Percentiles rank a stretch among this genome's conserved stretches.
These are phyloP conservation scores for Ganoderma meredithae DNA, from an alignment of 1,284 basidiomycete species.

Conservation along the genomic window DNA sequence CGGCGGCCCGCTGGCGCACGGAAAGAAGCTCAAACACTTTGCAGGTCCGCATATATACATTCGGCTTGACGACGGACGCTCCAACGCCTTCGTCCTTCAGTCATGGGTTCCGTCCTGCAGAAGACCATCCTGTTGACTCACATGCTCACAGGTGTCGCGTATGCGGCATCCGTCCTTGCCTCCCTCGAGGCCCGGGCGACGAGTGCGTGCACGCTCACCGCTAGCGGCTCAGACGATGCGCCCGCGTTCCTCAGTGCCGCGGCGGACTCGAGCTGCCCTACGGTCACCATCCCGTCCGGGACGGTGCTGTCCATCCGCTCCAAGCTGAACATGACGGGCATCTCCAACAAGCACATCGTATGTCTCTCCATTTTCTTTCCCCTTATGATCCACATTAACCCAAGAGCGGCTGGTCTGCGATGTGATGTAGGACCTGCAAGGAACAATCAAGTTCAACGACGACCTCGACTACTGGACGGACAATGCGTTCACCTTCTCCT, in stretches of 20 bases:
- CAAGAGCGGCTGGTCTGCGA: neutral
- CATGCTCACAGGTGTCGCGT: neutral
- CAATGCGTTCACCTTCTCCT: conserved; percentile 62
- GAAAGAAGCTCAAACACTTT: neutral
- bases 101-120: neutral
- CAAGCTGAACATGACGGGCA: conserved; percentile 60
- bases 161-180: conserved; percentile 4
- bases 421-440: conserved; percentile 50
- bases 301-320: conserved; percentile 61
- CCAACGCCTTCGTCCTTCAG: neutral
- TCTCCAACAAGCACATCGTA: conserved; percentile 59
- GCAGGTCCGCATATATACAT: neutral
- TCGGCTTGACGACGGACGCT: neutral
- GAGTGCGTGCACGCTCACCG: conserved; percentile 47
- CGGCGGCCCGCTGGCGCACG: neutral
- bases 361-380: too few species aligned
- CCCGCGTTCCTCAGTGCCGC: conserved; percentile 56
- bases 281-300: conserved; percentile 51
- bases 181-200: conserved; percentile 17
- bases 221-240: conserved; percentile 60
- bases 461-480: conserved; percentile 62
- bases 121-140: neutral
- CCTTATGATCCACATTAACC: neutral
- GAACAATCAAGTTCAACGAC: conserved; percentile 58
- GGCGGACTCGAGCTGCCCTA: conserved; percentile 47